Evolutionary conservation across 2,329 filamentous ascomycete species (phyloP).

Genomic region (Moelleriella libera): DNA sequence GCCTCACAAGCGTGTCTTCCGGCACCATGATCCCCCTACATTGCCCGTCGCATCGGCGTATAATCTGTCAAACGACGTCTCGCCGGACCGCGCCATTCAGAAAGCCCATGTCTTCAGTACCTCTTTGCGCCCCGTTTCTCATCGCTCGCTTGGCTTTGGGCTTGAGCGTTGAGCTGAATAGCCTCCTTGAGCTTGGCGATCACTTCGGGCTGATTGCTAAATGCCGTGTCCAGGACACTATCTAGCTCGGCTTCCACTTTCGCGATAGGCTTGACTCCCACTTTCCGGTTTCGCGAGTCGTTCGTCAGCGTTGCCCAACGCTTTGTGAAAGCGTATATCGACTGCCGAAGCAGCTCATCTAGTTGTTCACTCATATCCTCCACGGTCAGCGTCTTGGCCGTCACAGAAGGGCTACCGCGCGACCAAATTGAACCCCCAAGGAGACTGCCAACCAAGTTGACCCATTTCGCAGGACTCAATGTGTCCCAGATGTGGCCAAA

Average conservation of each 20-base stretch:
- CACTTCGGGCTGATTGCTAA: slow-evolving; percentile 45
- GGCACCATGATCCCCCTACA: too few relatives aligned
- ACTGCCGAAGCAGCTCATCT: slow-evolving; percentile 47
- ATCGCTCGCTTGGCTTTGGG: slow-evolving; percentile 29
- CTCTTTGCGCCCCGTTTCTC: slow-evolving; percentile 17
- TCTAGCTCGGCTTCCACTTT: slow-evolving; percentile 44
- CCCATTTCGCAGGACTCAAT: slow-evolving; percentile 40
- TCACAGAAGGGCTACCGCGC: slow-evolving; percentile 18
- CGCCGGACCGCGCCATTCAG: too few relatives aligned
- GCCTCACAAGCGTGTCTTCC: too few relatives aligned
- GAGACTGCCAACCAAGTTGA: slow-evolving; percentile 44
- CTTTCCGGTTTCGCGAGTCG: slow-evolving; percentile 31
- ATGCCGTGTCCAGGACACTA: slow-evolving; percentile 39
- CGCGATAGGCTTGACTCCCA: slow-evolving; percentile 33
- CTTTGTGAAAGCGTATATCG: slow-evolving; percentile 49
- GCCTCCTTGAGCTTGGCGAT: slow-evolving; percentile 46
- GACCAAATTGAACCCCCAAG: slow-evolving; percentile 41
- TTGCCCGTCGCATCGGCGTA: too few relatives aligned
- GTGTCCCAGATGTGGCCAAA: slow-evolving; percentile 53
- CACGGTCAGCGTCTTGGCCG: slow-evolving; percentile 25
- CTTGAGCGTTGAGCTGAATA: slow-evolving; percentile 40
- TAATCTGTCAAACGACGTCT: too few relatives aligned
- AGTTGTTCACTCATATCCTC: slow-evolving; percentile 52
- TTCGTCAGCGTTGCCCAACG: slow-evolving; percentile 39
- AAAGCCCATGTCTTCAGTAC: slow-evolving; percentile 1